Evolutionary conservation across 2,329 filamentous ascomycete genomes (phyloP), one percentile per base, ranked within the genome.

Genomic region (Trichoderma sp.): DNA sequence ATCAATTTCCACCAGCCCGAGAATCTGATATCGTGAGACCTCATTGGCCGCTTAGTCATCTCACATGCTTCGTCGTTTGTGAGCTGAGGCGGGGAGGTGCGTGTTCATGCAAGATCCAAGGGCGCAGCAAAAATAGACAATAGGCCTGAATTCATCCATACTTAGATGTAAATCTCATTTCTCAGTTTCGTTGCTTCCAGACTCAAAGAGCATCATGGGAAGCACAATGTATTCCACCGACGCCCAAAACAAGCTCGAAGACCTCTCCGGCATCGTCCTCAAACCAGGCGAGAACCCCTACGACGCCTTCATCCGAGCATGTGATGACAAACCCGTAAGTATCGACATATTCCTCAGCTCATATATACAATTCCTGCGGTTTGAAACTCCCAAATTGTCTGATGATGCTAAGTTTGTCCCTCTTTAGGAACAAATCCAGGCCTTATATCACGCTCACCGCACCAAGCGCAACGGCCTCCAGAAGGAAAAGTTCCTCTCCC

Each of bases 381-480:
- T n/a, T n/a, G n/a, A n/a, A n/a, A 2, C 15, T 4, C 26, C 5
- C 4, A 5, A 15, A 24, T 39, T 1, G 5, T 14, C 34, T 5
- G 12, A n/a, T 19, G 21, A 52, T 21, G 34, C 34, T 30, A n/a
- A 39, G 7, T 9, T 1, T 39, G 3, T 6, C 44, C 19, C 9
- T 5, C 7, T 44, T 2, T 67, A 92, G 89, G 76, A 78, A 24
- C 78, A 88, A 71, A 88, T 96, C 12, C 91, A 93, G 78, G 76
- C 79, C 7, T 83, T 88, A 48, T 98, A 97, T 75, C 81, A 84
- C 12, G 82, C 81, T 1, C 94, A 98, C 74, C 88, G 94, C 58
- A 83, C 79, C 6, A 88, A 85, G 52, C 87, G 94, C 64, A 96
- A 96, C 73, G 81, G 79, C 3, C 88, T 93, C 71, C 93, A 96